Evolutionary conservation across 2,329 filamentous ascomycete species (phyloP).

Genomic region (Aspergillus ustus): DNA sequence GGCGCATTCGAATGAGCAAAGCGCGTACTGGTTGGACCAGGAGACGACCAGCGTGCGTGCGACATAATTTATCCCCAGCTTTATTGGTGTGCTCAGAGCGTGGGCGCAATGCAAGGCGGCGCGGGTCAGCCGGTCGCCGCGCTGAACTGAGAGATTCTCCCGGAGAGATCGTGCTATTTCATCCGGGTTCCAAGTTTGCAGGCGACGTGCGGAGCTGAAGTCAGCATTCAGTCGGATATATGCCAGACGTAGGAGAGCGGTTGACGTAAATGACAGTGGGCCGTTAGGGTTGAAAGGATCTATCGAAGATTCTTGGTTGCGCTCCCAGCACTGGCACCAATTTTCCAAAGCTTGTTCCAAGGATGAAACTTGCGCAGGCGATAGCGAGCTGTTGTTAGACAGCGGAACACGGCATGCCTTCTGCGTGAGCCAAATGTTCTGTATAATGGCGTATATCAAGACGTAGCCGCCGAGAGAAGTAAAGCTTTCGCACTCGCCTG

Average conservation of each 20-base stretch:
- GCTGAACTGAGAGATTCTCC: constrained; percentile 45
- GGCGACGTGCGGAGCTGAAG: constrained; percentile 37
- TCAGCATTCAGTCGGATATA: constrained; percentile 42
- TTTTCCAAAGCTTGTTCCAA: constrained; percentile 39
- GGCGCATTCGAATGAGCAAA: constrained; percentile 60
- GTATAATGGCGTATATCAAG: constrained; percentile 38
- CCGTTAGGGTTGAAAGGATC: constrained; percentile 41
- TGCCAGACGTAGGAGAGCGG: constrained; percentile 37
- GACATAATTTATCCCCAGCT: constrained; percentile 59
- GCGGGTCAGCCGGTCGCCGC: constrained; percentile 50
- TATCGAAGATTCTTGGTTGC: constrained; percentile 40
- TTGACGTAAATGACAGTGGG: constrained; percentile 40
- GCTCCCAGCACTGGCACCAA: constrained; percentile 44
- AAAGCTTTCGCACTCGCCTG: constrained; percentile 30
- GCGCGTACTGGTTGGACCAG: constrained; percentile 62
- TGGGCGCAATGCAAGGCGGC: constrained; percentile 60
- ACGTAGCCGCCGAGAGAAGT: constrained; percentile 40
- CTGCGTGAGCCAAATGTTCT: constrained; percentile 41
- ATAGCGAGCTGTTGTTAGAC: constrained; percentile 27
- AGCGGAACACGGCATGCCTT: constrained; percentile 35
- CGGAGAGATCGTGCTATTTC: constrained; percentile 37
- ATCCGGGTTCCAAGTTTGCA: constrained; percentile 39
- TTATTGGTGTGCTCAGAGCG: constrained; percentile 60
- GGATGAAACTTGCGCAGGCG: constrained; percentile 30
- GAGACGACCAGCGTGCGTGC: constrained; percentile 61